phyloP scores from a whole-genome alignment of 257 asterid genomes.

The Solanum pennellii region DNA sequence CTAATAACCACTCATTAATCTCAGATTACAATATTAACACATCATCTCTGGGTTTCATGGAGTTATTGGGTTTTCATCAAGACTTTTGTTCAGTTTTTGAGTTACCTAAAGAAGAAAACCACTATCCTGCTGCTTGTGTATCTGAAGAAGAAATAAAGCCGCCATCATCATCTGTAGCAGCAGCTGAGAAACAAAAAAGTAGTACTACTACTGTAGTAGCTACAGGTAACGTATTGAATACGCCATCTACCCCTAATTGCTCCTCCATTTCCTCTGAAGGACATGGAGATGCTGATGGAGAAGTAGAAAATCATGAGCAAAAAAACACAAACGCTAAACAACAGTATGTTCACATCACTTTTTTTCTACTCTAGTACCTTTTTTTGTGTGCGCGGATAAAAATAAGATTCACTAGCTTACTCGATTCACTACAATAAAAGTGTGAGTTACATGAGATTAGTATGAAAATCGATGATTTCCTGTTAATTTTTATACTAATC shows the following conservation, averaged over 20 bases:
- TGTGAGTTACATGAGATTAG: too few relatives aligned
- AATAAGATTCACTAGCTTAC: too few relatives aligned
- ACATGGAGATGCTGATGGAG: neutral
- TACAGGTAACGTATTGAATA: constrained; percentile 16
- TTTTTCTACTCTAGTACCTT: neutral
- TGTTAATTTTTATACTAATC: too few relatives aligned
- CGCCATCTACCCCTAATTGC: constrained; percentile 53
- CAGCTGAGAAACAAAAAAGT: neutral
- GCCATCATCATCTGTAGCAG: too few relatives aligned
- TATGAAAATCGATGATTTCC: too few relatives aligned
- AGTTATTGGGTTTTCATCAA: constrained; percentile 37
- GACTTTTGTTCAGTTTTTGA: constrained; percentile 20
- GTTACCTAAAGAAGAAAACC: neutral
- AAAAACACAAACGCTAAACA: constrained; percentile 21
- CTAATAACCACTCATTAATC: constrained; percentile 1
- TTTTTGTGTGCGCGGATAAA: rapidly evolving
- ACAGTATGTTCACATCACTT: constrained; percentile 13
- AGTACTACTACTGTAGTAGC: neutral
- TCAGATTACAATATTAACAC: constrained; percentile 9
- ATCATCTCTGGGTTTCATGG: constrained; percentile 44
- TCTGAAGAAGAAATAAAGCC: neutral
- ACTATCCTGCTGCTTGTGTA: neutral
- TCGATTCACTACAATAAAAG: too few relatives aligned
- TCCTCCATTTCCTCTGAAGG: constrained; percentile 54
- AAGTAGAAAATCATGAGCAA: neutral